Base-by-base conservation (phyloP, 345 rosid species). In the Eucalyptus regnans region DNA sequence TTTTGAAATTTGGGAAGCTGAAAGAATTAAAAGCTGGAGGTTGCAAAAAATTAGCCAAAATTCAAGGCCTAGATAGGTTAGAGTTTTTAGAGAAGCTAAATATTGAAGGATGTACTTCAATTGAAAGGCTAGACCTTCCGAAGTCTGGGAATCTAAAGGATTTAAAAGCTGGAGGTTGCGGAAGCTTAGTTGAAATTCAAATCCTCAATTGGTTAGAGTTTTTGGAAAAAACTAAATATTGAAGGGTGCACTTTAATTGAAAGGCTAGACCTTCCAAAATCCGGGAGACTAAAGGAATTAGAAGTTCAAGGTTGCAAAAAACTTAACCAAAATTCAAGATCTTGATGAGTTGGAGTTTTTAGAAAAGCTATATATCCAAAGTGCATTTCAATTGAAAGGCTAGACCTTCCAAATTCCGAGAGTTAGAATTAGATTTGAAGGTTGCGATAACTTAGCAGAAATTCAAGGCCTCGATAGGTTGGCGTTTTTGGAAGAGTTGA, bases 81-180 rank as follows among this genome's bases (percentile, higher is more conserved):
- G 0, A 66, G 23, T 1, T 16, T 31, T 31, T 68, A 0, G 43
- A 68, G 0, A 31, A 15, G 22, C 80, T 68, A 68, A 0, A 16
- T 31, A 33, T 16, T 0, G 0, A 16, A 8, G 43, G 22, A 0
- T 68, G 22, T 2, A 31, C 3, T 1, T 66, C 41, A 66, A 31
- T n/a, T 66, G 7, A 31, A 66, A 31, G 12, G 79, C 5, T 31
- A 31, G 41, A 15, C 43, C 41, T 66, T 31, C 0, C 6, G 2
- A 0, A n/a, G 18, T 66, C 2, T 9, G 0, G 23, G 22, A 31
- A 20, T 8, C 11, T 68, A 3, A 68, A 68, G 0, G 41, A 68
- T 16, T 68, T 68, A 31, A 3, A 68, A 0, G 76, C 11, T 8
- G 44, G 80, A 68, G 44, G 44, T 3, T 68, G 80, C 3, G 3